These are phyloP conservation scores for Paraphoma sp. DNA, from an alignment of 2,329 filamentous ascomycete genomes.

Conservation along the genomic window DNA sequence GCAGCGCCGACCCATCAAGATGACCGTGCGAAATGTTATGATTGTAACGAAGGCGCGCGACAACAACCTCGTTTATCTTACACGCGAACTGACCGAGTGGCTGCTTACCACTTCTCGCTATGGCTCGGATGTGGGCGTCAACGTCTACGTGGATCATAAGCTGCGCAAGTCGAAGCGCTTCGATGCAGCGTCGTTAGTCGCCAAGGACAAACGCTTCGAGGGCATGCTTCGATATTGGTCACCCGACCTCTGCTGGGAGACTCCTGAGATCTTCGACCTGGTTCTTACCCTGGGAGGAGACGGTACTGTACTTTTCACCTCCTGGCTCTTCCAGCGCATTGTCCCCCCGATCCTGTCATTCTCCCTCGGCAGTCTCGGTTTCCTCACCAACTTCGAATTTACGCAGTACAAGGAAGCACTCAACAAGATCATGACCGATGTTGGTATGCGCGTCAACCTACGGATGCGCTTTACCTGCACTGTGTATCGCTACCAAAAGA, in stretches of 20 bases:
- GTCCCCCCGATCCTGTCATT: slow-evolving; percentile 87
- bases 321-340: slow-evolving; percentile 89
- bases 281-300: slow-evolving; percentile 88
- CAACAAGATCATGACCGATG: slow-evolving; percentile 87
- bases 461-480: slow-evolving; percentile 99
- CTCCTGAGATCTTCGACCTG: slow-evolving; percentile 93
- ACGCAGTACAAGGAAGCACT: slow-evolving; percentile 86
- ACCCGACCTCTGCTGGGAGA: slow-evolving; percentile 91
- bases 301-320: slow-evolving; percentile 86
- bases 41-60: slow-evolving; percentile 98
- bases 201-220: slow-evolving; percentile 76
- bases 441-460: slow-evolving; percentile 95
- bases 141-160: slow-evolving; percentile 98
- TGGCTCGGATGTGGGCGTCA: slow-evolving; percentile 86
- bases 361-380: slow-evolving; percentile 83
- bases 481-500: slow-evolving; percentile 74
- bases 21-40: slow-evolving; percentile 93
- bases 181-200: slow-evolving; percentile 73
- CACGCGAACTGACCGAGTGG: slow-evolving; percentile 86
- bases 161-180: slow-evolving; percentile 88
- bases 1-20: slow-evolving; percentile 87
- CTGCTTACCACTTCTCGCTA: slow-evolving; percentile 88
- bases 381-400: slow-evolving; percentile 88
- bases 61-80: slow-evolving; percentile 88
- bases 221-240: slow-evolving; percentile 95